Conservation (phyloP, 106 monocot species). For the Acanthochlamys bracteata region DNA sequence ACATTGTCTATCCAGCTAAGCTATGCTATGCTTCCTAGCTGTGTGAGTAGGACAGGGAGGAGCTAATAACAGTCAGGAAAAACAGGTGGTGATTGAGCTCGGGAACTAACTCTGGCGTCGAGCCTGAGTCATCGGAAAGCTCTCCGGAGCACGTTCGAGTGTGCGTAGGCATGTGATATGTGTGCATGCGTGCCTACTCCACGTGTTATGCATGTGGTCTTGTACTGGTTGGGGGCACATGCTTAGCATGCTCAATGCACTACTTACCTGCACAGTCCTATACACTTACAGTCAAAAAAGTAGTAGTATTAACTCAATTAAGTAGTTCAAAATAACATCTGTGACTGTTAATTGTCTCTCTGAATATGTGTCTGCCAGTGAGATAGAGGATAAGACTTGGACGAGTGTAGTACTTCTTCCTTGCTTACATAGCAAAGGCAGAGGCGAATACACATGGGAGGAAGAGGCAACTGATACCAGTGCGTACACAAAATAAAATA, state of each 20-base stretch:
- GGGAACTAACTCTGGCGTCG: no score
- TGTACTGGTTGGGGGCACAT: slow-evolving; percentile 21
- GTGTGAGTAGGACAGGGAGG: no score
- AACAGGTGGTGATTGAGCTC: no score
- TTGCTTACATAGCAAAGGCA: slow-evolving; percentile 4
- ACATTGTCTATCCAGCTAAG: no score
- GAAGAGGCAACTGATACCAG: background rate
- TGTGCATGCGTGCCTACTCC: slow-evolving; percentile 13
- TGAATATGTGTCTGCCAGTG: background rate
- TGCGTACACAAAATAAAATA: background rate
- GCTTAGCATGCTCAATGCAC: background rate
- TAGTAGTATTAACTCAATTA: no score
- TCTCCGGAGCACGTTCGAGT: background rate
- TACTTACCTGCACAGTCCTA: background rate
- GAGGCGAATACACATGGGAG: slow-evolving; percentile 13
- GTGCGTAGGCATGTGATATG: slow-evolving; percentile 7
- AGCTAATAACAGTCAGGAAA: no score
- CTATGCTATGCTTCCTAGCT: no score
- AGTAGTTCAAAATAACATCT: no score
- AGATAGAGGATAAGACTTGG: no score
- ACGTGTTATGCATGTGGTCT: slow-evolving; percentile 13
- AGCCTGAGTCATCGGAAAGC: background rate
- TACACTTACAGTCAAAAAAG: background rate
- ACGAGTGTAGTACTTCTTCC: no score
- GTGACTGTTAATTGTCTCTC: background rate